Evolutionary conservation across 129 eudicot species (phyloP).

Genomic region (Sambucus nigra): DNA sequence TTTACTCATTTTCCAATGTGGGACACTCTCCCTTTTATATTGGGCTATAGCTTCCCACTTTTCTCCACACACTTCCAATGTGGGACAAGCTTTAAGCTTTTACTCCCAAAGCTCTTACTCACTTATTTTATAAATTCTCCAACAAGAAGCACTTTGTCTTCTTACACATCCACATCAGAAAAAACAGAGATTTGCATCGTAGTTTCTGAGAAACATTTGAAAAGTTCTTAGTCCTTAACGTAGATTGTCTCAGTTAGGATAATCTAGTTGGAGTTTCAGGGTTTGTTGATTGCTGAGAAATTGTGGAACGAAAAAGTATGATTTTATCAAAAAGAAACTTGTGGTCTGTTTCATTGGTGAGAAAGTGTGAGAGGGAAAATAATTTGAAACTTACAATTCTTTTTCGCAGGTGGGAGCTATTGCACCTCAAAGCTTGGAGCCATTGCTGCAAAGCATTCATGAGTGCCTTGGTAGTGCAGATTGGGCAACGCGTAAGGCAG

Average conservation of each 20-base stretch:
- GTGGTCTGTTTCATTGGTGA: background rate
- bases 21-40: no score
- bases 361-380: background rate
- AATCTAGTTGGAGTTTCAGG: background rate
- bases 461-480: conserved; percentile 80
- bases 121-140: no score
- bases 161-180: no score
- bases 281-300: background rate
- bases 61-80: no score
- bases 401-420: conserved; percentile 74
- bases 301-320: background rate
- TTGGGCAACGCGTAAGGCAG: conserved; percentile 97
- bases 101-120: no score
- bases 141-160: no score
- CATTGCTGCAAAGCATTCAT: conserved; percentile 76
- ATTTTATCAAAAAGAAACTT: background rate
- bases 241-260: background rate
- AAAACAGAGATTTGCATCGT: background rate
- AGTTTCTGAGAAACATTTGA: background rate
- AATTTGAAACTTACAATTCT: no score
- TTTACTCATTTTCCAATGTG: no score
- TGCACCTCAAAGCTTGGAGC: conserved; percentile 69
- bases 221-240: background rate
- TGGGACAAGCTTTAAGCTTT: no score
- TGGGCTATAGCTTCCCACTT: no score